Conservation (phyloP, 495 filamentous ascomycete species). For the Daldinia childiae region DNA sequence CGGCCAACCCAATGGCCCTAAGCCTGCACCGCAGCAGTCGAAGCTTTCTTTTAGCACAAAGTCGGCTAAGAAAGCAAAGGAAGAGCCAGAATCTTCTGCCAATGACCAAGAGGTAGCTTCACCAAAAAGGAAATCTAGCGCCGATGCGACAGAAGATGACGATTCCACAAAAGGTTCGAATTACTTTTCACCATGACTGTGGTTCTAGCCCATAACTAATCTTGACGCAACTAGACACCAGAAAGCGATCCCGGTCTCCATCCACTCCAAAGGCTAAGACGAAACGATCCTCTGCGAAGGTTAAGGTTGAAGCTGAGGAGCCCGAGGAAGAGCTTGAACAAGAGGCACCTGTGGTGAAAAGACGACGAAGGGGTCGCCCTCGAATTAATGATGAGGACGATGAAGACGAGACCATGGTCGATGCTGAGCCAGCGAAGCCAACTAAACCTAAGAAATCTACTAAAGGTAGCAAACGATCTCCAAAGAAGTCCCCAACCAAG, state of each 20-base stretch:
- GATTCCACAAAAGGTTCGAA: slow-evolving; percentile 47
- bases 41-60: slow-evolving; percentile 74
- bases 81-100: slow-evolving; percentile 43
- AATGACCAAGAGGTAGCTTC: slow-evolving; percentile 25
- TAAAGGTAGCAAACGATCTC: slow-evolving; percentile 17
- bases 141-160: slow-evolving; percentile 44
- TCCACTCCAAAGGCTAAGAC: slow-evolving; percentile 25
- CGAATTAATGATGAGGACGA: slow-evolving; percentile 55
- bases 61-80: slow-evolving; percentile 49
- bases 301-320: slow-evolving; percentile 45
- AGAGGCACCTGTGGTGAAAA: slow-evolving; percentile 65
- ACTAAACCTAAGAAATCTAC: slow-evolving; percentile 40
- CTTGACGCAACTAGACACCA: slow-evolving; percentile 44
- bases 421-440: slow-evolving; percentile 39
- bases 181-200: background rate
- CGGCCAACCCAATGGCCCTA: slow-evolving; percentile 62
- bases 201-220: slow-evolving; percentile 1
- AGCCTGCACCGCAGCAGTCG: slow-evolving; percentile 72
- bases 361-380: slow-evolving; percentile 53
- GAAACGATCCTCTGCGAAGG: slow-evolving; percentile 39
- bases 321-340: slow-evolving; percentile 56
- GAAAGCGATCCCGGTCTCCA: slow-evolving; percentile 53
- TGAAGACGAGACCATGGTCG: slow-evolving; percentile 55
- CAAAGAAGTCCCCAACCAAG: slow-evolving; percentile 42
- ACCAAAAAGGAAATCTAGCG: slow-evolving; percentile 39